These are phyloP conservation scores for Globisporangium megalacanthum DNA, from an alignment of 352 stramenopile species.

Conservation along the genomic window DNA sequence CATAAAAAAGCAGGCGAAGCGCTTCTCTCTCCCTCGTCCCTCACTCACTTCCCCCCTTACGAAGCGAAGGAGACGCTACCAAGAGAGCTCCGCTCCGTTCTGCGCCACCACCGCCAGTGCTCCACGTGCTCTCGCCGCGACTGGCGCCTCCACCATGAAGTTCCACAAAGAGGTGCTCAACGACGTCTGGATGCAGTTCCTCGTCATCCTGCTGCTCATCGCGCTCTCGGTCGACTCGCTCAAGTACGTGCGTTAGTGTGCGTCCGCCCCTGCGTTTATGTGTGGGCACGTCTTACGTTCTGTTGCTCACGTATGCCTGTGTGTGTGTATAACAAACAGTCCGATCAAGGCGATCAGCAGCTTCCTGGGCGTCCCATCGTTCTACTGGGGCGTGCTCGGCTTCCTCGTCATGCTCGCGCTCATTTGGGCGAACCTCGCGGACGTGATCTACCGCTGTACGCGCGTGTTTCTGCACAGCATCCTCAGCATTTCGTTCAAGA, in stretches of 20 bases:
- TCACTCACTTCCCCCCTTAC: too few species aligned
- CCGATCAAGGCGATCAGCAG: slow-evolving; percentile 78
- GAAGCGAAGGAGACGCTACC: too few species aligned
- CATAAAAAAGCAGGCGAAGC: too few species aligned
- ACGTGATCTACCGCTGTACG: slow-evolving; percentile 75
- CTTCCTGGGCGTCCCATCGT: slow-evolving; percentile 65
- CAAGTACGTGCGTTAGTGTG: slow-evolving; percentile 47
- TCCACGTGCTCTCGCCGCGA: background rate
- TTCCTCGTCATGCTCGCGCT: slow-evolving; percentile 63
- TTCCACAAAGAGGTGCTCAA: slow-evolving; percentile 77
- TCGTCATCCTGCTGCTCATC: slow-evolving; percentile 2
- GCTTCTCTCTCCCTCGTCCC: too few species aligned
- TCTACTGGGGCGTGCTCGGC: slow-evolving; percentile 57
- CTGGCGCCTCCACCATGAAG: slow-evolving; percentile 35
- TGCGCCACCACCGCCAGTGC: slow-evolving; percentile 2
- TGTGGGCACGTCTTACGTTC: background rate
- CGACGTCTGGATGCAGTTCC: slow-evolving; percentile 75
- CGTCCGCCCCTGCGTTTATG: background rate
- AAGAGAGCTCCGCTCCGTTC: too few species aligned
- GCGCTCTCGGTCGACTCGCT: slow-evolving; percentile 56
- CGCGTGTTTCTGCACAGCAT: slow-evolving; percentile 97
- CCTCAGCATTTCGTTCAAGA: slow-evolving; percentile 97
- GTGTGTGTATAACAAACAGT: too few species aligned
- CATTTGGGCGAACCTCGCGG: slow-evolving; percentile 69
- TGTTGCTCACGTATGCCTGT: background rate